Percentiles rank a stretch among this genome's conserved stretches.
Evolutionary conservation across 306 rosid species (phyloP).

Genomic region (Arachis hypogaea): DNA sequence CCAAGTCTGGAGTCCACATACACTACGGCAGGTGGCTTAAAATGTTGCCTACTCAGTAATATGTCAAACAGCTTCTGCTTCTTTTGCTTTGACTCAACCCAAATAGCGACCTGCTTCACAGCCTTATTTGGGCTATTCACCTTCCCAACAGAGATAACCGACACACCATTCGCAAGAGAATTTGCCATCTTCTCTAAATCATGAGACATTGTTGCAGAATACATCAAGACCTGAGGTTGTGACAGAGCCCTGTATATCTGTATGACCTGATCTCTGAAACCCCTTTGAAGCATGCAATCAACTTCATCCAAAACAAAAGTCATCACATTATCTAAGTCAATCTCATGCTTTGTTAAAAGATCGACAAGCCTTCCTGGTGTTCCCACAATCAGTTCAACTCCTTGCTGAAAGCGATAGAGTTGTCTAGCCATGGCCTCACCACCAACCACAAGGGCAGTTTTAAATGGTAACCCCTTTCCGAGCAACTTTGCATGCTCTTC

Average conservation of each 20-base stretch:
- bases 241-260: slow-evolving; percentile 71
- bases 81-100: slow-evolving; percentile 85
- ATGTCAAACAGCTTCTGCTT: slow-evolving; percentile 84
- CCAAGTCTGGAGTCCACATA: slow-evolving; percentile 80
- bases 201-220: slow-evolving; percentile 77
- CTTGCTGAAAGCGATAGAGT: slow-evolving; percentile 75
- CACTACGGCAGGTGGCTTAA: slow-evolving; percentile 75
- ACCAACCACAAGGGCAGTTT: slow-evolving; percentile 92
- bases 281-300: slow-evolving; percentile 82
- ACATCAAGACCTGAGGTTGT: slow-evolving; percentile 81
- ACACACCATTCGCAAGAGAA: slow-evolving; percentile 55
- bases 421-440: slow-evolving; percentile 89
- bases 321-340: slow-evolving; percentile 60
- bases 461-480: slow-evolving; percentile 78
- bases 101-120: slow-evolving; percentile 78
- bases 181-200: slow-evolving; percentile 70
- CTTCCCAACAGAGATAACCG: slow-evolving; percentile 61
- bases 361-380: slow-evolving; percentile 88
- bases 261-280: slow-evolving; percentile 82
- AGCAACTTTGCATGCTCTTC: slow-evolving; percentile 82
- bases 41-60: slow-evolving; percentile 67
- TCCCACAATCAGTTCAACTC: slow-evolving; percentile 81
- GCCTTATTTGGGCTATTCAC: slow-evolving; percentile 76
- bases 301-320: slow-evolving; percentile 86
- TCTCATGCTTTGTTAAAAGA: slow-evolving; percentile 68